Base-by-base conservation (phyloP, 768 basidiomycete genomes). In the Hygrocybe punicea region DNA sequence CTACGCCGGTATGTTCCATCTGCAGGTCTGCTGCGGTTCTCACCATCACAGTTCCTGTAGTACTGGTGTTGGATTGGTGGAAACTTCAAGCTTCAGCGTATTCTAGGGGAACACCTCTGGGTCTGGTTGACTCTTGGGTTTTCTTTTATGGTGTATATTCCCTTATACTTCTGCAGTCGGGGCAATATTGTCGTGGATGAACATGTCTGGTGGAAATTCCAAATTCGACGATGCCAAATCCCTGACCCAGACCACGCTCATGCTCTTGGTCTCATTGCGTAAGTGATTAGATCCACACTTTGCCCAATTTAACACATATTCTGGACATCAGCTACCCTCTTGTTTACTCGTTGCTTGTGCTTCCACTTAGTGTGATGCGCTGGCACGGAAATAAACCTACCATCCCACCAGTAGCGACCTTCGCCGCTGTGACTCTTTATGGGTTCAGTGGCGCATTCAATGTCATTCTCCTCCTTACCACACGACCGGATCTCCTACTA, bases 381-480 rank as follows among this genome's bases (percentile, higher is more conserved):
- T 79, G 77, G 76, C 67, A 69, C 24, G 59, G 58, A 7, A 34
- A 53, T 23, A 40, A 16, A 11, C 54, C 50, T 6, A 2, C 40
- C 1, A 60, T 71, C 33, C 58, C 70, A 2, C 62, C 72, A 2
- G 67, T 69, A 10, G 70, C 70, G 24, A 74, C 67, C 10, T 69
- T 78, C 44, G 62, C 65, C 23, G 71, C 66, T 29, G 56, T 65
- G n/a, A 55, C 66, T 5, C 52, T 75, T n/a, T 77, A 70, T 57
- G 63, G 66, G 6, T 71, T 78, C 53, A 76, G 73, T 42, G 78
- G 78, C 10, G 61, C 68, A 35, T 58, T 70, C 50, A 80, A 79
- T 51, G 77, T 78, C 11, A 34, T 73, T 19, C 68, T 80, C 6
- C 62, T 78, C 34, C 62, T 76, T 23, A 56, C 60, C 17, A 72